Evolutionary conservation across 2,329 filamentous ascomycete species (phyloP), one percentile per base, ranked within the genome.

Genomic region (Arthrobotrys iridis): DNA sequence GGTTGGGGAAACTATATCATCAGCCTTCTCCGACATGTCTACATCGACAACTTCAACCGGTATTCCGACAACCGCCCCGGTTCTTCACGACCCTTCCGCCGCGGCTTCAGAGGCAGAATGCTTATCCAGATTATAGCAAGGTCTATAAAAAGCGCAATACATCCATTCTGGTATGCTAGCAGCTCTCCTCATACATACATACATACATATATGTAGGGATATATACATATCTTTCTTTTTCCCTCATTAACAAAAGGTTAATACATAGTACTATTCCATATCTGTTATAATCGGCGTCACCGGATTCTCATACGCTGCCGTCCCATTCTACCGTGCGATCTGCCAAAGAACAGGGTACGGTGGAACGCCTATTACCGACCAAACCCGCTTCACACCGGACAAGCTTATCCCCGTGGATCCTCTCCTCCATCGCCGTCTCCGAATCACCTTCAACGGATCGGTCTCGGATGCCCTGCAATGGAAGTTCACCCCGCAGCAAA

Each of bases 401-500:
- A 80, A 93, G 65, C 87, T 99, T 46, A 87, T 89, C 50, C 95
- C 95, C 13, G 90, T 97, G 40, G 91, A 92, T 72, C 43, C 65
- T 46, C 57, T 67, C 3, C 63, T 75, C 37, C 71, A 75, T 18
- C 91, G 91, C 79, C 91, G 95, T 63, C 90, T 99, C 80, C 91
- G 93, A 75, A 94, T 99, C 78, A 98, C 93, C 24, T 99, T 99
- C 87, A 95, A 93, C 81, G 92, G 93, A 52, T 96, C 93, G 26
- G 93, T 97, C 0, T 98, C 94, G 0, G 95, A 98, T 81, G 89
- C 97, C 0, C 87, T 99, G 26, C 93, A 94, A 0, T 99, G 95
- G 95, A 97, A 97, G 82, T 99, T 99, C 83, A 89, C 89, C 1
- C 95, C 95, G 0, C 95, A 99, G 83, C 95, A 99, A 85, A 91